Evolutionary conservation across 2,329 filamentous ascomycete genomes (phyloP), one percentile per base, ranked within the genome.

Genomic region (Ramularia collo-cygni): DNA sequence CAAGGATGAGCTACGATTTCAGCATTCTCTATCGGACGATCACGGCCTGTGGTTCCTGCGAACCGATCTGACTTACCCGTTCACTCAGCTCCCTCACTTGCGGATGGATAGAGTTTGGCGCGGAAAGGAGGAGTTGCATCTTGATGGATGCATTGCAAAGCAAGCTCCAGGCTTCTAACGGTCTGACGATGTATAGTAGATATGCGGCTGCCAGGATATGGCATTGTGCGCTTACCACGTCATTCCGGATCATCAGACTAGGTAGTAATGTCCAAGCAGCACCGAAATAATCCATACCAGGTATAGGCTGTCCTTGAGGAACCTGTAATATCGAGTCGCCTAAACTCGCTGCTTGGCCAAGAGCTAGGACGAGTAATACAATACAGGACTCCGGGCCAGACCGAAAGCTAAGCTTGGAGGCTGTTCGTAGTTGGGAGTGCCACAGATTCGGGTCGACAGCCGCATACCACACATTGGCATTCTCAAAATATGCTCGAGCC

Each of bases 391-490:
- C 85, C 0, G 84, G 79, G 1, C 85, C 85, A 52, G 87, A 81
- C 27, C 81, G 75, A 51, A 90, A 89, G 1, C 82, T 80, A 50
- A 82, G 82, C 2, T 82, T 82, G 5, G 88, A 71, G 0, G 85
- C 85, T 4, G 75, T 82, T 18, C 80, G 77, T 58, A 89, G 89
- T 58, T 87, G 81, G 44, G 73, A 78, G 29, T 76, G 72, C 85
- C 85, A 92, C 1, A 79, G 84, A 60, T 85, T 85, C 1, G 85
- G 85, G 57, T 88, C 89, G 24, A 92, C 83, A 52, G 83, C 87
- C 8, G 85, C 85, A 55, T 90, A 90, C 82, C 85, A 90, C 3
- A 88, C 74, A 50, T 90, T 90, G 44, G 88, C 85, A 29, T 81
- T 74, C 42, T 83, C 79, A 55, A 90, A 92, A 61, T 86, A 90